Evolutionary conservation across 2,329 filamentous ascomycete species (phyloP), one percentile per base, ranked within the genome.

Genomic region (Alternaria rosae): DNA sequence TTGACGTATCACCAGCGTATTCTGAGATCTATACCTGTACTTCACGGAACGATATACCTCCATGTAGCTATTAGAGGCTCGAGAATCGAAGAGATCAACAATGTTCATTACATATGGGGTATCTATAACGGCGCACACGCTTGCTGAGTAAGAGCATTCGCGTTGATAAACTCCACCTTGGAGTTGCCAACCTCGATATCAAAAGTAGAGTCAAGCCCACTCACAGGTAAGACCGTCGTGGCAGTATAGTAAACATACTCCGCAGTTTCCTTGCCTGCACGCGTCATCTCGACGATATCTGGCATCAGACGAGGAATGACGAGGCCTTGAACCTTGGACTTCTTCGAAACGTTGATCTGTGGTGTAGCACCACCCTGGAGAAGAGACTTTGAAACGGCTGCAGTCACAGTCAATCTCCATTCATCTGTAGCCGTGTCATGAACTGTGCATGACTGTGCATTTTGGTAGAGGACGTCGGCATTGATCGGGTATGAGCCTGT

Each of bases 401-500:
- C 60, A 13, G 54, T 47, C 10, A 59, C 20, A 6, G 11, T 63
- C 28, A 63, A 15, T 3, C 38, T 55, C 10, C 56, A 38, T 4
- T 61, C 26, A 5, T 47, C 23, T 15, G 42, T 58, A 4, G 25
- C 10, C 1, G n/a, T 28, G 3, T 59, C 45, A 10, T 20, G 20
- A 1, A 20, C 30, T 10, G 55, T 7, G 28, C 60, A 63, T 8
- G 56, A 59, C 6, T 63, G 57, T 2, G 32, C 15, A 9, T 59
- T 2, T 43, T 63, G 60, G 47, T 45, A 63, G 21, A 64, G 57
- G 17, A 64, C 28, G 12, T 61, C 26, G 3, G 57, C 25, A 26
- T 64, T 57, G 11, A 64, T 8, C 6, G 61, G 57, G 20, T 61
- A 66, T 13, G 52, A 23, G 10, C 64, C 64, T 30, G 54, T 61